These are phyloP conservation scores for Dendrobium huoshanense DNA, from an alignment of 106 monocot genomes.

Conservation along the genomic window DNA sequence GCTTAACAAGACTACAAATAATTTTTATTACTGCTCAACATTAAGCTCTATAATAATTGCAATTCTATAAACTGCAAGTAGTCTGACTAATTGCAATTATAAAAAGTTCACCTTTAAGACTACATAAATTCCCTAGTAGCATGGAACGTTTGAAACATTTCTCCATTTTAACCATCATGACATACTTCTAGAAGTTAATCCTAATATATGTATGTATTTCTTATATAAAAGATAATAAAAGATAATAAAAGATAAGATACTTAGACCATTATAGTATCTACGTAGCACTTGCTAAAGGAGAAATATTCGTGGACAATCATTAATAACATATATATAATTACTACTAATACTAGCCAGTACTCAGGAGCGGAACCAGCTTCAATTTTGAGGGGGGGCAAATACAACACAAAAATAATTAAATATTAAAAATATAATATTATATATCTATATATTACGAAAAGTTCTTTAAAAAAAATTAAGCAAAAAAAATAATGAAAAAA, in stretches of 20 bases:
- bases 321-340: no score
- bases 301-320: not conserved
- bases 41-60: not conserved
- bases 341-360: no score
- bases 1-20: not conserved
- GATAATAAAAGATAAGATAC: not conserved
- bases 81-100: not conserved
- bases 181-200: not conserved
- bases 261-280: not conserved
- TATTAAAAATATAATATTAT: no score
- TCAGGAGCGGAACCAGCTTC: no score
- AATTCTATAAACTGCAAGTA: not conserved
- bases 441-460: no score
- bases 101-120: not conserved
- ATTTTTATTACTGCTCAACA: not conserved
- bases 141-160: not conserved
- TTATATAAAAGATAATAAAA: not conserved
- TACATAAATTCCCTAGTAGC: not conserved
- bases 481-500: no score
- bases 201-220: not conserved
- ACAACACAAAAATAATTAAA: no score
- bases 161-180: not conserved
- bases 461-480: no score
- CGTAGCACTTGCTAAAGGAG: not conserved
- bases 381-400: no score